phyloP scores from a whole-genome alignment of 495 filamentous ascomycete species.

The Aspergillus ostianus region DNA sequence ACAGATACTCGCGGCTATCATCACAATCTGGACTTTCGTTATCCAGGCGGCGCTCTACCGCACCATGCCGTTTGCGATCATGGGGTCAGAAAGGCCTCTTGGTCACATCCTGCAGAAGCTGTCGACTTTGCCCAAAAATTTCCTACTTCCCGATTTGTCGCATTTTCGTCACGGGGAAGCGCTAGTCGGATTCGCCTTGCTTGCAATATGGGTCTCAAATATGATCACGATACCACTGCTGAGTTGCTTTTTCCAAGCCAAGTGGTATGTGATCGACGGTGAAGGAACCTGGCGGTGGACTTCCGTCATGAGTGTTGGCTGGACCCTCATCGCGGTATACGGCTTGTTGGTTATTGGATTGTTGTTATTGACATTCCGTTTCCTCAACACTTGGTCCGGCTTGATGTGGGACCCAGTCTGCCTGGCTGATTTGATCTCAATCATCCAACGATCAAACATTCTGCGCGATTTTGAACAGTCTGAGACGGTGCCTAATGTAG shows the following conservation, averaged over 20 bases:
- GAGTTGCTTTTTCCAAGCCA: slow-evolving; percentile 62
- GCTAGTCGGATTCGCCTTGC: slow-evolving; percentile 51
- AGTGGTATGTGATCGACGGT: slow-evolving; percentile 42
- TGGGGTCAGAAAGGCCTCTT: slow-evolving; percentile 57
- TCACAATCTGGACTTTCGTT: slow-evolving; percentile 73
- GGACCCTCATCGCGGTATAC: slow-evolving; percentile 75
- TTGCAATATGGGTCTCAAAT: slow-evolving; percentile 61
- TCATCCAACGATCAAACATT: slow-evolving; percentile 78
- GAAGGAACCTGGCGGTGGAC: slow-evolving; percentile 70
- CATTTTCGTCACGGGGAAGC: slow-evolving; percentile 56
- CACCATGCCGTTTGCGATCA: slow-evolving; percentile 69
- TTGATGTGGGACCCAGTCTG: slow-evolving; percentile 83
- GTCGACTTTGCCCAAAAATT: slow-evolving; percentile 47
- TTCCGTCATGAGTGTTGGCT: slow-evolving; percentile 70
- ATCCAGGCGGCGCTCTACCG: slow-evolving; percentile 74
- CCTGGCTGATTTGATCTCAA: slow-evolving; percentile 70
- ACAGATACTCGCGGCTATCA: slow-evolving; percentile 67
- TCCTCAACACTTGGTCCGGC: slow-evolving; percentile 58
- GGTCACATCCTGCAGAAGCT: slow-evolving; percentile 39
- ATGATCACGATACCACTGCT: slow-evolving; percentile 65
- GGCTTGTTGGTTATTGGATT: slow-evolving; percentile 60
- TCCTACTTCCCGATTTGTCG: slow-evolving; percentile 57
- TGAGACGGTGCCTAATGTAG: slow-evolving; percentile 52
- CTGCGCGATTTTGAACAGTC: slow-evolving; percentile 64
- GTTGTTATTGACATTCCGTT: slow-evolving; percentile 51